Conservation (phyloP, 768 basidiomycete species). For the Mycena capillaripes region DNA sequence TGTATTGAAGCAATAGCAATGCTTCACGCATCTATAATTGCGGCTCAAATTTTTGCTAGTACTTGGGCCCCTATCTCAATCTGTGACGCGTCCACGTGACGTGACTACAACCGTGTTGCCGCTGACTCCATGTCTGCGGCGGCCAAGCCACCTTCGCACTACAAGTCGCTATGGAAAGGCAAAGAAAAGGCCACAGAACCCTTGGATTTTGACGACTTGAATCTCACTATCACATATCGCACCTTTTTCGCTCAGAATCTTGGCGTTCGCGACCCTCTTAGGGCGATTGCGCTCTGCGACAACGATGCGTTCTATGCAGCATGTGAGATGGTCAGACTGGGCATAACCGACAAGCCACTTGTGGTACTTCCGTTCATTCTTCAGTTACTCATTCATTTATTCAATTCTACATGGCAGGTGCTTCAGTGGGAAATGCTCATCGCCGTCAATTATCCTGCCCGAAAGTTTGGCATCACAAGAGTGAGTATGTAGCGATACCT, state of each 20-base stretch:
- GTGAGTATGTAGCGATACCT: background rate
- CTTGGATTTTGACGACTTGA: constrained; percentile 69
- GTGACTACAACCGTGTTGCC: background rate
- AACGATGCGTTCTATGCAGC: constrained; percentile 89
- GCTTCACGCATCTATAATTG: too few relatives aligned
- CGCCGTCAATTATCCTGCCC: constrained; percentile 96
- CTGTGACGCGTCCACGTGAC: background rate
- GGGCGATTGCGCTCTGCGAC: constrained; percentile 92
- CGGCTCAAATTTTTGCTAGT: too few relatives aligned
- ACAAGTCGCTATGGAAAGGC: constrained; percentile 63
- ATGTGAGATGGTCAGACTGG: constrained; percentile 89
- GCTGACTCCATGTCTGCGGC: too few relatives aligned
- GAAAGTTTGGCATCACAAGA: constrained; percentile 93
- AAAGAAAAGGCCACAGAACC: constrained; percentile 61
- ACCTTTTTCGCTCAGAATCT: constrained; percentile 79
- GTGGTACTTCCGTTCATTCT: too few relatives aligned
- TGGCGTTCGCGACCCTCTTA: constrained; percentile 81
- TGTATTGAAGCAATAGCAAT: too few relatives aligned
- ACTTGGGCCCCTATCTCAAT: too few relatives aligned
- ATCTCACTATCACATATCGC: constrained; percentile 82
- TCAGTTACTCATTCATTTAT: too few relatives aligned
- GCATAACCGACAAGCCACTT: constrained; percentile 73
- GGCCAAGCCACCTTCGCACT: constrained; percentile 7
- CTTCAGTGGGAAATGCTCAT: constrained; percentile 93
- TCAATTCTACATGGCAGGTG: too few relatives aligned